Evolutionary conservation across 2,329 filamentous ascomycete genomes (phyloP), one percentile per base, ranked within the genome.

Genomic region (Scedosporium boydii): DNA sequence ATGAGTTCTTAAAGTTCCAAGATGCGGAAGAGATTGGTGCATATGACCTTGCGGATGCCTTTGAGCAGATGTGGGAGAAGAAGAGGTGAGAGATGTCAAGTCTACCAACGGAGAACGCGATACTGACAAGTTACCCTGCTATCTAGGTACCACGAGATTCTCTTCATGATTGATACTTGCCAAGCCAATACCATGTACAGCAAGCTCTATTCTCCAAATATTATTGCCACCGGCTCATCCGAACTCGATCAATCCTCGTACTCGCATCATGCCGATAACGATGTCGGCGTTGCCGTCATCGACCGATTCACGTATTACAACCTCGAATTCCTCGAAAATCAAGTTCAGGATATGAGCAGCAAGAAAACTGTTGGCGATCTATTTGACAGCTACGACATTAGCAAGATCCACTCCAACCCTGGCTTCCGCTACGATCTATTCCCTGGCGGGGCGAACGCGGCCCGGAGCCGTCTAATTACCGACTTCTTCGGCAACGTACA

Each of bases 31-130:
- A 99, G 76, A 98, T 99, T 67, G 93, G 91, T 62, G 92, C 92
- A 0, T 97, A 96, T 73, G 95, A 99, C 76, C 79, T 99, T 63
- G 95, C 96, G 4, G 91, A 99, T 75, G 95, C 95, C 0, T 98
- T 99, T 73, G 92, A 96, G 76, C 93, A 99, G 80, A 99, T 99
- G 95, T 97, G 93, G 90, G 95, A 99, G 82, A 99, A 99, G 86
- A 96, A 96, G 79, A 88, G 95, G 80, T 87, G 74, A n/a, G 73
- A 41, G 46, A 29, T 18, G 23, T 38, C 23, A 21, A 57, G 29
- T 9, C 29, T 34, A 34, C 29, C 29, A 34, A 10, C 29, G 6
- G 7, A 34, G 7, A 14, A 14, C 34, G 34, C 23, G 4, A 58
- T 57, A 23, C 18, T 38, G 10, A 59, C 38, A 21, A 9, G 58